These are phyloP conservation scores for Neofusicoccum sp. DNA, from an alignment of 2,329 filamentous ascomycete species.

Conservation along the genomic window DNA sequence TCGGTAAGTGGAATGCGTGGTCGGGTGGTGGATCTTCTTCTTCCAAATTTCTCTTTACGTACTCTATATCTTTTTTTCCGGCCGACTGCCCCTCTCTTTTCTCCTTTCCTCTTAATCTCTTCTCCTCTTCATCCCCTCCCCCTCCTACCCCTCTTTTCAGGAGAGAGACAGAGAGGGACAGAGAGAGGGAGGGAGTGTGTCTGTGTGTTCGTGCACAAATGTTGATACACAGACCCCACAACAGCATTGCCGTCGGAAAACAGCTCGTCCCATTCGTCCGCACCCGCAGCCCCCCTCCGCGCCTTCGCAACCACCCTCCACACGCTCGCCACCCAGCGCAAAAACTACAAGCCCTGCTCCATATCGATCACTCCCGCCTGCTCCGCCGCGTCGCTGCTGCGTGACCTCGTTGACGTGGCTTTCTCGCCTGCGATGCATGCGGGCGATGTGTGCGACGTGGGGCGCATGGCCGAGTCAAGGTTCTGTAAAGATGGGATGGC, in stretches of 20 bases:
- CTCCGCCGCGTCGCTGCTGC: not conserved
- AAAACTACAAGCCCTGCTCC: slow-evolving; percentile 9
- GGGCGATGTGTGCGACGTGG: not conserved
- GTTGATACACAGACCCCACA: not conserved
- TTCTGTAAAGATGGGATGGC: not conserved
- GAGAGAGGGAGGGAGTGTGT: too few relatives aligned
- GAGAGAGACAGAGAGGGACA: too few relatives aligned
- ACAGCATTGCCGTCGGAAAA: too few relatives aligned
- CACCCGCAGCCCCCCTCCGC: not conserved
- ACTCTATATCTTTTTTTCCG: not conserved
- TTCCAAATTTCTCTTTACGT: not conserved
- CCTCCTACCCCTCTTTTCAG: too few relatives aligned
- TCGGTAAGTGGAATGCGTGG: not conserved
- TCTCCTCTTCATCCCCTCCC: too few relatives aligned
- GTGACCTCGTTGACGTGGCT: not conserved
- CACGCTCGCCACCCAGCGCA: slow-evolving; percentile 5
- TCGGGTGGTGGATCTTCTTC: not conserved
- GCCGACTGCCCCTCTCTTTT: not conserved
- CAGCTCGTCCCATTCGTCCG: not conserved
- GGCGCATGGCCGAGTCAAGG: not conserved
- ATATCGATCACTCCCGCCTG: slow-evolving; percentile 9
- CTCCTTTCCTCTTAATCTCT: too few relatives aligned
- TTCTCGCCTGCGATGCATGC: not conserved
- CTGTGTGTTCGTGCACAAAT: too few relatives aligned
- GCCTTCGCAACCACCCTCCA: slow-evolving; percentile 10